Evolutionary conservation across 2,329 filamentous ascomycete species (phyloP).

Genomic region (Microdochium bolleyi): DNA sequence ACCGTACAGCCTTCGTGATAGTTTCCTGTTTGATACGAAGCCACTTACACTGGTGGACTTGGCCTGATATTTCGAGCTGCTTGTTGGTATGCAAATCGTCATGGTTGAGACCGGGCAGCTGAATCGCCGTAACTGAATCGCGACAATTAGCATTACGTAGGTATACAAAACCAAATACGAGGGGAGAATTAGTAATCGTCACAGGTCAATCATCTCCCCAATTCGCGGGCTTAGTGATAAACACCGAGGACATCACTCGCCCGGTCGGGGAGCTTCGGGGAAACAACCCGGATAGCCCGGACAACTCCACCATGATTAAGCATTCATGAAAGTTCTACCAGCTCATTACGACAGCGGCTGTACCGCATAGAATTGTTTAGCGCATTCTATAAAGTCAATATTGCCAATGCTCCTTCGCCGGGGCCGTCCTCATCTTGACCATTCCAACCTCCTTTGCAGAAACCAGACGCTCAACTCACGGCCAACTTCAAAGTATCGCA

Average conservation of each 20-base stretch:
- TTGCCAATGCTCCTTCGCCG: not conserved
- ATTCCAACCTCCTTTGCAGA: not conserved
- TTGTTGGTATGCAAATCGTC: too few species aligned
- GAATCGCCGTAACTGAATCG: too few species aligned
- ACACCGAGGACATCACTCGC: not conserved
- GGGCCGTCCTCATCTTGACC: not conserved
- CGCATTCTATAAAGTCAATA: not conserved
- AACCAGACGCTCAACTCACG: not conserved
- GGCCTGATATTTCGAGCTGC: too few species aligned
- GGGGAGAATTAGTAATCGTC: too few species aligned
- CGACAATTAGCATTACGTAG: too few species aligned
- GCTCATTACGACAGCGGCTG: not conserved
- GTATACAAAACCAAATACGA: too few species aligned
- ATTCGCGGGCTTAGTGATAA: not conserved
- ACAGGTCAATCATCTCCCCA: not conserved
- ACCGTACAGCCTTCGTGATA: too few species aligned
- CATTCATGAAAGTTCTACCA: not conserved
- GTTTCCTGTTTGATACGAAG: too few species aligned
- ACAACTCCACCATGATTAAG: not conserved
- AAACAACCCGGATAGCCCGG: too few species aligned
- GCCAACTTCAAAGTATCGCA: not conserved
- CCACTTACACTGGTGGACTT: too few species aligned
- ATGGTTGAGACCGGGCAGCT: too few species aligned
- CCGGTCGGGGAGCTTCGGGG: not conserved
- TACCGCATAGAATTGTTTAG: not conserved